Evolutionary conservation across 257 asterid genomes (phyloP).

Genomic region (Solanum pinnatisectum): DNA sequence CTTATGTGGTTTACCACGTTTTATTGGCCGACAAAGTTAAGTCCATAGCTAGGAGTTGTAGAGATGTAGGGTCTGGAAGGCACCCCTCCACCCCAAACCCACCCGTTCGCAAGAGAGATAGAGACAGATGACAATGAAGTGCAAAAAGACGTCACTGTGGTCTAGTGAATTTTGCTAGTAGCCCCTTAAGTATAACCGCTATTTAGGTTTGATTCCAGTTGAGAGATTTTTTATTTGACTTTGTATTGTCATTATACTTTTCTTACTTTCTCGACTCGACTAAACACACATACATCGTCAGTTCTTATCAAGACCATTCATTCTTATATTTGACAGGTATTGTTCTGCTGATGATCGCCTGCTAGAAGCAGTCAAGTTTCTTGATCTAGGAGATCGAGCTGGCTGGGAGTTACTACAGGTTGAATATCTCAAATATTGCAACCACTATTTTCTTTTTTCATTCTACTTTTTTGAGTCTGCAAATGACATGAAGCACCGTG

Average conservation of each 20-base stretch:
- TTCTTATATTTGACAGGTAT: constrained; percentile 32
- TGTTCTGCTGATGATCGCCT: constrained; percentile 77
- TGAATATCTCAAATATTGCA: not conserved
- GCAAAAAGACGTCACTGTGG: not conserved
- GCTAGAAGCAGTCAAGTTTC: constrained; percentile 66
- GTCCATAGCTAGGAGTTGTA: not conserved
- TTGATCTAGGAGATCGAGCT: constrained; percentile 66
- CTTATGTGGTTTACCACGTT: not conserved
- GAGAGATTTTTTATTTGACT: not conserved
- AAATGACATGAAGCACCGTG: not conserved
- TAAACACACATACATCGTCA: not conserved
- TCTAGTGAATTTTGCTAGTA: not conserved
- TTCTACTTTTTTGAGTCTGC: not conserved
- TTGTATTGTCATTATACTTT: not conserved
- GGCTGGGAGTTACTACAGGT: constrained; percentile 98
- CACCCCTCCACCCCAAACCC: not conserved
- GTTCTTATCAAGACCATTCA: not conserved
- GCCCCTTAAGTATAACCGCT: not conserved
- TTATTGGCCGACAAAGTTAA: not conserved
- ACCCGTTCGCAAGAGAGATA: not conserved
- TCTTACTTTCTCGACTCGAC: not conserved
- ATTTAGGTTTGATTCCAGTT: not conserved
- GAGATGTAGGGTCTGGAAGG: not conserved
- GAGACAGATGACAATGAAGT: not conserved
- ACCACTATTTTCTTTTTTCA: not conserved